These are phyloP conservation scores for Boletus sp. DNA, from an alignment of 1,284 basidiomycete genomes.

Conservation along the genomic window DNA sequence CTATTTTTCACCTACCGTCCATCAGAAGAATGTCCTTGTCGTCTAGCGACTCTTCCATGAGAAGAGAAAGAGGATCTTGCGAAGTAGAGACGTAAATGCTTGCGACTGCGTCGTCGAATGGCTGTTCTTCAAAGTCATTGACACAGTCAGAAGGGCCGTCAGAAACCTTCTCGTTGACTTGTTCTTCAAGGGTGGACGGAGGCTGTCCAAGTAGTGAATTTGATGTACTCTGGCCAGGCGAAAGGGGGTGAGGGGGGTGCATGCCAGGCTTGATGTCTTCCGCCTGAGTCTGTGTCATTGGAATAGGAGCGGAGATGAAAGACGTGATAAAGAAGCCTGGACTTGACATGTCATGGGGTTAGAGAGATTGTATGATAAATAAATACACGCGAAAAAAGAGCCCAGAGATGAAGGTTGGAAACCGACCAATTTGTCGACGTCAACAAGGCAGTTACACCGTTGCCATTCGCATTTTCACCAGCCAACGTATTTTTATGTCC, in stretches of 20 bases:
- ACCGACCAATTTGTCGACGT: conserved; percentile 32
- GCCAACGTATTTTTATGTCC: conserved; percentile 28
- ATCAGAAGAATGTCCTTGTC: conserved; percentile 54
- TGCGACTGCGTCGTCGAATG: conserved; percentile 31
- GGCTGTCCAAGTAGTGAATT: conserved; percentile 47
- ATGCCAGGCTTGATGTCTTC: conserved; percentile 19
- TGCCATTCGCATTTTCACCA: conserved; percentile 7
- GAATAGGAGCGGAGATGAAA: conserved; percentile 36
- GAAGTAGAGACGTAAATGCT: conserved; percentile 33
- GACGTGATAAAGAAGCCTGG: conserved; percentile 41
- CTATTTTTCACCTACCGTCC: conserved; percentile 47
- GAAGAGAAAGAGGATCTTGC: conserved; percentile 37
- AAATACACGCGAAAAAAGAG: conserved; percentile 19
- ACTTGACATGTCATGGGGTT: conserved; percentile 36
- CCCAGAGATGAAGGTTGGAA: conserved; percentile 12
- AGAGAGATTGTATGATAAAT: conserved; percentile 27
- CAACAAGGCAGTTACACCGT: conserved; percentile 16
- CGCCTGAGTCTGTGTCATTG: conserved; percentile 26
- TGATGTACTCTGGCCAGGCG: conserved; percentile 37
- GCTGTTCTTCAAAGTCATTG: conserved; percentile 22
- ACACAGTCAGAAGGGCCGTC: neutral
- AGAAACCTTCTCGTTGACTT: conserved; percentile 17
- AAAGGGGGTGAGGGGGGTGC: conserved; percentile 36
- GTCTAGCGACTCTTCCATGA: conserved; percentile 58
- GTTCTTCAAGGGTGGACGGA: conserved; percentile 30